Conservation (phyloP, 2,329 filamentous ascomycete species). For the Tolypocladium inflatum region DNA sequence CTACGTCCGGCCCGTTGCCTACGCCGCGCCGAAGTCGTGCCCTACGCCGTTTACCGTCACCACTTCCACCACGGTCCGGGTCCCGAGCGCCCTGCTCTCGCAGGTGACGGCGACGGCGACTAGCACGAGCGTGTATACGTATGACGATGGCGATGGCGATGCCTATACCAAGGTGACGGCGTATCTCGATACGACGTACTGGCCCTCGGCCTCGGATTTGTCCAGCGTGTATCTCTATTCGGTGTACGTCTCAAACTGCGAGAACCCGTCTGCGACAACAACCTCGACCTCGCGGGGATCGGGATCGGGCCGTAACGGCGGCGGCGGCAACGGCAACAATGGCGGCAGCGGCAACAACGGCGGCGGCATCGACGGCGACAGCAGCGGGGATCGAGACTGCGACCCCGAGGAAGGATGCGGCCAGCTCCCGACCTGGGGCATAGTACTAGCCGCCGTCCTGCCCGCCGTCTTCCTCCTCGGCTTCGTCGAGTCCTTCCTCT, state of each 20-base stretch:
- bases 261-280: slow-evolving; percentile 6
- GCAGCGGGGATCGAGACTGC: neutral
- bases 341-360: neutral
- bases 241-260: slow-evolving; percentile 10
- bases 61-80: slow-evolving; percentile 5
- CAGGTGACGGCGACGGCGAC: slow-evolving; percentile 5
- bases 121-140: neutral
- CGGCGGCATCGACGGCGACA: neutral
- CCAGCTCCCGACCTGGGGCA: slow-evolving; percentile 8
- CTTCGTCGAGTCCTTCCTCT: slow-evolving; percentile 19
- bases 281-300: neutral
- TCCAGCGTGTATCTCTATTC: slow-evolving; percentile 6
- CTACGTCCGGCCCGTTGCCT: slow-evolving; percentile 9
- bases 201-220: neutral
- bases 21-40: slow-evolving; percentile 16
- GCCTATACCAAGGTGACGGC: slow-evolving; percentile 8
- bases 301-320: neutral
- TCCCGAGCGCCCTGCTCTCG: slow-evolving; percentile 4
- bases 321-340: neutral
- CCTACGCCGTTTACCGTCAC: slow-evolving; percentile 16
- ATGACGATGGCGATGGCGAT: slow-evolving; percentile 2
- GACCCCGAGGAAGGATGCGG: neutral
- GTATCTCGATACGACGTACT: slow-evolving; percentile 6
- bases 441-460: slow-evolving; percentile 15
- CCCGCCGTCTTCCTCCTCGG: slow-evolving; percentile 18